phyloP scores from a whole-genome alignment of 2,329 filamentous ascomycete species.

The Pestalotiopsis sp. region DNA sequence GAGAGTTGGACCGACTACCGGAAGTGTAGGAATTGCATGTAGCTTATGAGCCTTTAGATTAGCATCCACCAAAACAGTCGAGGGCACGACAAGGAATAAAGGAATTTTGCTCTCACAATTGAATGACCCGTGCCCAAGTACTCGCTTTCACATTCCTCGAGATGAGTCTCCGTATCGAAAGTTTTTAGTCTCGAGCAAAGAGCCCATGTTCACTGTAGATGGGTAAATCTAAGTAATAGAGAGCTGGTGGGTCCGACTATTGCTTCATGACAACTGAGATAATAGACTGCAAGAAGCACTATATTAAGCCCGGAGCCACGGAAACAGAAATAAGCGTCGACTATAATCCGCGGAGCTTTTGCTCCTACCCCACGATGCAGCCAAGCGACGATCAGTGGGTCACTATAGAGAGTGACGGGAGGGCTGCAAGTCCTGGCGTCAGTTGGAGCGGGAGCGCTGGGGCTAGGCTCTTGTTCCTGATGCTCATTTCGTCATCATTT shows the following conservation, averaged over 20 bases:
- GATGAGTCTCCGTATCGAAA: too few species aligned
- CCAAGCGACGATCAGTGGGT: background rate
- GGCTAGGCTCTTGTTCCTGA: background rate
- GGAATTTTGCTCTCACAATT: background rate
- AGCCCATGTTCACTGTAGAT: too few species aligned
- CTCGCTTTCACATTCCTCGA: too few species aligned
- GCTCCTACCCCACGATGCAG: background rate
- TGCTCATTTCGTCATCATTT: constrained; percentile 5
- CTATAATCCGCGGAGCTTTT: background rate
- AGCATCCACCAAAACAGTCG: background rate
- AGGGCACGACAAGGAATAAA: background rate
- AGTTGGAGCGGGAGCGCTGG: background rate
- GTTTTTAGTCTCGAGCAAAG: too few species aligned
- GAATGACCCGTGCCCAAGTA: too few species aligned
- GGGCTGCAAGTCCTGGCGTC: background rate
- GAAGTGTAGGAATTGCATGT: background rate
- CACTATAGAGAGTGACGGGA: background rate
- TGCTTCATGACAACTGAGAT: background rate
- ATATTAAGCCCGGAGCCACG: background rate
- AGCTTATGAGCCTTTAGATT: background rate
- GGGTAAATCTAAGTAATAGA: background rate
- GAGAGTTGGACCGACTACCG: background rate
- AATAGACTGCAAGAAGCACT: background rate
- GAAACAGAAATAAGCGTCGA: background rate
- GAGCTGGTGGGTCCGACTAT: background rate